Conservation (phyloP, 805 yeast genomes). For the Cephaloascus fragrans region DNA sequence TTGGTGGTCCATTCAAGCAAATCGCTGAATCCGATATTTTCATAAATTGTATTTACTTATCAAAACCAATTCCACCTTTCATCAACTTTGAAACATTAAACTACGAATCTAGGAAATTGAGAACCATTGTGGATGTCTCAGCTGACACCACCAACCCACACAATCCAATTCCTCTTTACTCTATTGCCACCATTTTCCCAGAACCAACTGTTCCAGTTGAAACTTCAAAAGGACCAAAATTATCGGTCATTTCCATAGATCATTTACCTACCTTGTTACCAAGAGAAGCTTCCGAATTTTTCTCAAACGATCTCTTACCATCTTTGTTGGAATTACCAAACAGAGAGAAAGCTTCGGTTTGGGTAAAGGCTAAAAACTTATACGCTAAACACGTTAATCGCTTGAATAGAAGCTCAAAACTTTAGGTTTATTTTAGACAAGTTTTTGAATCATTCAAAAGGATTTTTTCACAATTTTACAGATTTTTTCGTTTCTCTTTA, state of each 20-base stretch:
- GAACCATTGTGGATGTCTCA: constrained; percentile 93
- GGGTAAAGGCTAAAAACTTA: constrained; percentile 81
- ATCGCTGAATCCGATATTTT: constrained; percentile 83
- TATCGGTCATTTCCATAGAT: constrained; percentile 91
- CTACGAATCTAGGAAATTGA: constrained; percentile 58
- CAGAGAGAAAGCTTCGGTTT: constrained; percentile 76
- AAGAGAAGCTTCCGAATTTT: constrained; percentile 93
- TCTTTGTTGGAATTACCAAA: constrained; percentile 77
- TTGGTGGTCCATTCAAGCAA: constrained; percentile 95
- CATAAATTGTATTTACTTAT: constrained; percentile 91
- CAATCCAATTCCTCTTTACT: constrained; percentile 94
- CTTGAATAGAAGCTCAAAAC: constrained; percentile 38
- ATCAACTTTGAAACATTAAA: constrained; percentile 62
- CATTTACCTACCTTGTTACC: constrained; percentile 94
- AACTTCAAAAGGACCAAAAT: constrained; percentile 70
- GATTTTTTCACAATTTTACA: no score
- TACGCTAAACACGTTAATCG: constrained; percentile 81
- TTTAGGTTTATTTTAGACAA: constrained; percentile 9
- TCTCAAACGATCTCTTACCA: constrained; percentile 81
- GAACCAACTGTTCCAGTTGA: constrained; percentile 85
- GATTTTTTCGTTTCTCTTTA: no score
- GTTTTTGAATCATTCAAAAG: neutral
- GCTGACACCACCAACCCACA: constrained; percentile 99
- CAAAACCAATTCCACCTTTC: constrained; percentile 91
- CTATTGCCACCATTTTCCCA: constrained; percentile 80